Evolutionary conservation across 495 filamentous ascomycete genomes (phyloP).

Genomic region (Aspergillus indologenus): DNA sequence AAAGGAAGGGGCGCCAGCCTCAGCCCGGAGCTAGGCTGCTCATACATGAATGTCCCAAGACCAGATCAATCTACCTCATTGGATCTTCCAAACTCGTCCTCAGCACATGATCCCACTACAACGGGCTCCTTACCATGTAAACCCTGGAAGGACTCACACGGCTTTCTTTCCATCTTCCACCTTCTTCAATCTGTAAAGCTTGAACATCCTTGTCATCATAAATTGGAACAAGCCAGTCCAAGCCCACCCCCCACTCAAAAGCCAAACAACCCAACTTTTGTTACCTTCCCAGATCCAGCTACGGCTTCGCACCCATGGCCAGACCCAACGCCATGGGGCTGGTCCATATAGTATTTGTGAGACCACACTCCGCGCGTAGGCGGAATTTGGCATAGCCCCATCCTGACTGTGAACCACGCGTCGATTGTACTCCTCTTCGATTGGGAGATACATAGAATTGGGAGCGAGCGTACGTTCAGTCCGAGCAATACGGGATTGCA

Average conservation of each 20-base stretch:
- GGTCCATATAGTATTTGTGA: slow-evolving; percentile 48
- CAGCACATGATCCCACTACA: too few relatives aligned
- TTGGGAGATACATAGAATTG: slow-evolving; percentile 50
- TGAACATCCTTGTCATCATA: slow-evolving; percentile 47
- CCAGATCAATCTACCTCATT: too few relatives aligned
- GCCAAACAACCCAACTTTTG: slow-evolving; percentile 49
- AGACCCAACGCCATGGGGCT: slow-evolving; percentile 46
- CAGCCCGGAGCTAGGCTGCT: too few relatives aligned
- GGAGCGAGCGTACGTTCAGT: slow-evolving; percentile 45
- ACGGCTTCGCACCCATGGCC: slow-evolving; percentile 40
- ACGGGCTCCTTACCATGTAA: background rate
- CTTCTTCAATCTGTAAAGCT: slow-evolving; percentile 37
- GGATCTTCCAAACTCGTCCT: too few relatives aligned
- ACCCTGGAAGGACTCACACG: background rate
- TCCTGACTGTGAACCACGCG: slow-evolving; percentile 57
- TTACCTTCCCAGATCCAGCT: slow-evolving; percentile 54
- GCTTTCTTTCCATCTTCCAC: background rate
- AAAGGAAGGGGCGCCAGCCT: too few relatives aligned
- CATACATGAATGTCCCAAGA: too few relatives aligned
- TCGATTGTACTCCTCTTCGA: slow-evolving; percentile 49
- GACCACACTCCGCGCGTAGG: slow-evolving; percentile 58
- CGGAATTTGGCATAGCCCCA: slow-evolving; percentile 47
- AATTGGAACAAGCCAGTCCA: slow-evolving; percentile 42
- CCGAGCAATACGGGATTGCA: slow-evolving; percentile 56
- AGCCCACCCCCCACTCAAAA: slow-evolving; percentile 42